phyloP scores from a whole-genome alignment of 768 basidiomycete species.

The Collybia mongolica region DNA sequence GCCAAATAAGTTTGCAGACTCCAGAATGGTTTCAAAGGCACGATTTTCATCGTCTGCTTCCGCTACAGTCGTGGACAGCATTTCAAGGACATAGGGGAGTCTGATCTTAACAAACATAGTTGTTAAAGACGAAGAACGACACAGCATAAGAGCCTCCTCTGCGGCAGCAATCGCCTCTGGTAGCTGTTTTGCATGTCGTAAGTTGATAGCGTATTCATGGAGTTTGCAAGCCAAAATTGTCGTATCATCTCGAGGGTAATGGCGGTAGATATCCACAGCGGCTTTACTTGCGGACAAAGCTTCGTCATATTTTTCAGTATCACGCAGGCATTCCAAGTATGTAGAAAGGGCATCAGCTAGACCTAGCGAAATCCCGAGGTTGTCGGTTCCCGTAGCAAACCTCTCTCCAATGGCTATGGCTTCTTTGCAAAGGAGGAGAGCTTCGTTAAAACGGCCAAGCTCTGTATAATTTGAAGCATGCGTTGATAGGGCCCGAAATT shows the following conservation, averaged over 20 bases:
- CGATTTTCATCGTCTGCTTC: conserved; percentile 4
- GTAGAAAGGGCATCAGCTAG: background rate
- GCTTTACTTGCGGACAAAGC: no score
- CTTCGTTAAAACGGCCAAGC: conserved; percentile 6
- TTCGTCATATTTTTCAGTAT: no score
- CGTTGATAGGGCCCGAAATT: no score
- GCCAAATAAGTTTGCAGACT: conserved; percentile 3
- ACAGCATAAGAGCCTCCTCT: conserved; percentile 9
- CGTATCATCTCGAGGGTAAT: no score
- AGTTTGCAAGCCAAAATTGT: conserved; percentile 4
- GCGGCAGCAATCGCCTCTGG: conserved; percentile 7
- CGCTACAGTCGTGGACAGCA: background rate
- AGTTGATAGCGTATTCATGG: background rate
- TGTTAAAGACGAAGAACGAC: conserved; percentile 2
- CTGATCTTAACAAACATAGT: background rate
- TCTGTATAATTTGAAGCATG: conserved; percentile 4
- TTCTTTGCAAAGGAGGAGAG: conserved; percentile 1
- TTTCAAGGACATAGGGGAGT: conserved; percentile 7
- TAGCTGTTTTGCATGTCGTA: background rate
- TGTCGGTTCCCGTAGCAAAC: background rate
- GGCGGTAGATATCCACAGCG: no score
- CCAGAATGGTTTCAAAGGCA: conserved; percentile 4
- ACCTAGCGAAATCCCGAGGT: background rate
- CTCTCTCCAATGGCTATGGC: conserved; percentile 3
- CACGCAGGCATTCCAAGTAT: background rate